Conservation (phyloP, 805 yeast genomes). For the Tetrapisispora namnaoensis region DNA sequence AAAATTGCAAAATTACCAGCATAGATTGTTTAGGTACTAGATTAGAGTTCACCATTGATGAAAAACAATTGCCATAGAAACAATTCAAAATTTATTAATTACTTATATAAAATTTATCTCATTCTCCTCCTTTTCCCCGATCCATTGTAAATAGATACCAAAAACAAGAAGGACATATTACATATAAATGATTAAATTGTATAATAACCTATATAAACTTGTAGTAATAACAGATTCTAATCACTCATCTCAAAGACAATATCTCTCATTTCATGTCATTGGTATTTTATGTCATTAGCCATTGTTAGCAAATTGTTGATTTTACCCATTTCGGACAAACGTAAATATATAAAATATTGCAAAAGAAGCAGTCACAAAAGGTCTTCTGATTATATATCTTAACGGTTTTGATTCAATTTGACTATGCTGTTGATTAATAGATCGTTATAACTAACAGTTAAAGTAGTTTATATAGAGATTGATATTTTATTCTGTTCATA, state of each 20-base stretch:
- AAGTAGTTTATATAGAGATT: too few relatives aligned
- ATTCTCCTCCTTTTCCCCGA: too few relatives aligned
- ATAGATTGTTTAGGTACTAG: slow-evolving; percentile 34
- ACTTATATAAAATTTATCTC: too few relatives aligned
- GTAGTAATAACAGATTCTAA: not conserved
- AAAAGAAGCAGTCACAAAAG: not conserved
- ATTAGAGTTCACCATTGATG: not conserved
- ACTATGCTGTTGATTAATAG: not conserved
- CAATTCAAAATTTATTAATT: too few relatives aligned
- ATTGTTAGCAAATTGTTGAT: not conserved
- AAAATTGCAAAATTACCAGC: slow-evolving; percentile 32
- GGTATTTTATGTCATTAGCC: not conserved
- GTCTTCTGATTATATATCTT: too few relatives aligned
- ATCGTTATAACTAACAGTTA: too few relatives aligned
- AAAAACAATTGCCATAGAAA: too few relatives aligned
- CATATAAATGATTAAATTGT: too few relatives aligned
- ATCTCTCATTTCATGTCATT: not conserved
- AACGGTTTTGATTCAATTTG: not conserved
- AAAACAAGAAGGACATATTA: too few relatives aligned
- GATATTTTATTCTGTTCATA: too few relatives aligned
- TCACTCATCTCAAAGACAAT: not conserved
- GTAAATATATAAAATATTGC: not conserved
- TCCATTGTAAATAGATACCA: too few relatives aligned
- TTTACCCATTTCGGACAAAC: slow-evolving; percentile 2
- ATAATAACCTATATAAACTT: too few relatives aligned